Conservation (phyloP, 2,329 filamentous ascomycete genomes). For the Colletotrichum salicis region DNA sequence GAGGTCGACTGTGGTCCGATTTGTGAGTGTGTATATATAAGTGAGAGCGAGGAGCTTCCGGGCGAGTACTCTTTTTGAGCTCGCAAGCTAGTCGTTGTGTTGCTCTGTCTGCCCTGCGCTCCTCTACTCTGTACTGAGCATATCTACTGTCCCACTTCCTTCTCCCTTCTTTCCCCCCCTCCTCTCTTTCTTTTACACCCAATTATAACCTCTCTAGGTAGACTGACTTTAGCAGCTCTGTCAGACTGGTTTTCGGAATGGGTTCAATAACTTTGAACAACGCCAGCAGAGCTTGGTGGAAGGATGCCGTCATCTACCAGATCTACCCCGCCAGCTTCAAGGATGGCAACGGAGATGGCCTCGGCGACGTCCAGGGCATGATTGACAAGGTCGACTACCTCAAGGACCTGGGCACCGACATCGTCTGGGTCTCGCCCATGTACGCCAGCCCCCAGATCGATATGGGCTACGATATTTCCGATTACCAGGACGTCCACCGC, state of each 20-base stretch:
- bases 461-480: constrained; percentile 77
- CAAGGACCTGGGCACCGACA: constrained; percentile 68
- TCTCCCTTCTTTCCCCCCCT: not conserved
- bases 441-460: constrained; percentile 73
- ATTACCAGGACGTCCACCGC: constrained; percentile 73
- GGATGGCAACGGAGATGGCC: constrained; percentile 67
- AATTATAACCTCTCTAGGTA: not conserved
- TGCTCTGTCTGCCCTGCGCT: not conserved
- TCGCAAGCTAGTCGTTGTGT: not conserved
- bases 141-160: not conserved
- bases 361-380: constrained; percentile 72
- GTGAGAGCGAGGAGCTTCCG: not conserved
- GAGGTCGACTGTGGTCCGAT: not conserved
- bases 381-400: constrained; percentile 71
- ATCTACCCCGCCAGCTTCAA: constrained; percentile 69
- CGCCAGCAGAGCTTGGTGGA: constrained; percentile 58
- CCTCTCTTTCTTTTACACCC: not conserved
- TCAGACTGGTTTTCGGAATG: constrained; percentile 6
- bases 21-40: not conserved
- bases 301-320: constrained; percentile 67
- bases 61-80: not conserved
- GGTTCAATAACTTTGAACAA: constrained; percentile 29
- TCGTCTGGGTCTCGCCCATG: constrained; percentile 76
- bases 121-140: not conserved
- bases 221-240: not conserved